Base-by-base conservation (phyloP, 1,284 basidiomycete genomes). In the Hymenochaete sp. region DNA sequence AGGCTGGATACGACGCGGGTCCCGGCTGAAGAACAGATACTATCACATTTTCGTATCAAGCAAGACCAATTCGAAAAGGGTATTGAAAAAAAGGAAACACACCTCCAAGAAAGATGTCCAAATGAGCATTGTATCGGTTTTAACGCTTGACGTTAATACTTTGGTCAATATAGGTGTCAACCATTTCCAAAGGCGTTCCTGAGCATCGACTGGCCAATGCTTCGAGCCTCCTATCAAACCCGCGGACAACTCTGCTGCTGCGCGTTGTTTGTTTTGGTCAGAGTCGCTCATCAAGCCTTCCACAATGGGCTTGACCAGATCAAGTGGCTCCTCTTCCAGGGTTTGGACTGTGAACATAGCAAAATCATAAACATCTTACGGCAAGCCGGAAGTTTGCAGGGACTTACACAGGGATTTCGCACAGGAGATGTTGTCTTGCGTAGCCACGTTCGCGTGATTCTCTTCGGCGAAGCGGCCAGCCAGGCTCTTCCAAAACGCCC, bases 161-260 rank as follows among this genome's bases (percentile, higher is more conserved):
- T 73, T 72, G 9, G 73, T 71, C 37, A 93, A 71, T 33, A 78
- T 69, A 0, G 80, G 79, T 18, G 67, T 72, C 43, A 92, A 77
- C 92, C 92, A 97, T 29, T 73, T 66, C 89, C 90, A 93, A 2
- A 96, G 64, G 22, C 61, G 62, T 24, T 73, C 60, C 59, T 93
- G 83, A 53, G 82, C 79, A 37, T 71, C 65, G 8, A 73, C 68
- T 0, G 88, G 75, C 93, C 93, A 97, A 58, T 95, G 89, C 62
- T 93, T 93, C 4, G 83, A 82, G 3, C 88, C 91, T 80, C 72
- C 71, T 36, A 93, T 68, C n/a, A 86, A 53, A 47, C 89, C 92
- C 5, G 84, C 84, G 5, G 93, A 59, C 36, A 95, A 68, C 65
- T 97, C 92, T 8, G 89, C 89, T 3, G 88, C 82, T 1, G 89